Base-by-base conservation (phyloP, 768 basidiomycete genomes). In the Pleurotus salmoneostramineus region DNA sequence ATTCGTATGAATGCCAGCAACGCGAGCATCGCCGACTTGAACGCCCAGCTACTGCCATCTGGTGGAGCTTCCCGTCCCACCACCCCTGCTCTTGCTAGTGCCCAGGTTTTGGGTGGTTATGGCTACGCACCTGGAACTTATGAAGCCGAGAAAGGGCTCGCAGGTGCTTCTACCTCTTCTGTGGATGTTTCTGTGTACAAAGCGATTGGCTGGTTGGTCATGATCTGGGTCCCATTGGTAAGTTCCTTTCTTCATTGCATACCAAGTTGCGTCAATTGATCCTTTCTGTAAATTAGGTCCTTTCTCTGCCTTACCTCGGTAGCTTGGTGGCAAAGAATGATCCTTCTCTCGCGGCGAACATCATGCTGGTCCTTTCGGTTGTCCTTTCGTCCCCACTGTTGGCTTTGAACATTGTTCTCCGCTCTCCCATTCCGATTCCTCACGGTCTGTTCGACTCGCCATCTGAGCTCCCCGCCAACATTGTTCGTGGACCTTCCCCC, bases 211-310 rank as follows among this genome's bases (percentile, higher is more conserved):
- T 91, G 89, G 89, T 74, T 87, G 61, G 66, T 84, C 59, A 76
- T 77, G 40, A 84, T 90, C 61, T 88, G 86, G 84, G 66, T 87
- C 36, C 89, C 89, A 52, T 66, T 87, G 59, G 89, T 89, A 71
- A 68, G 88, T 77, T 2, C 40, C 46, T 77, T 2, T 37, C 46
- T 27, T 27, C 21, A 27, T 27, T 27, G 21, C 21, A 50, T 33
- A 48, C 27, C 55, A 14, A 32, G n/a, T 17, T 17, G 35, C 27
- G 36, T 40, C 6, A 40, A 40, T 6, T 17, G 5, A 42, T 34
- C 59, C 49, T 33, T n/a, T 48, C 46, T 17, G 57, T 46, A 31
- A 8, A 50, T 62, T 56, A 91, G 89, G 76, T 62, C 40, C 73
- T 90, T 59, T 77, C 85, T 46, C 70, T 88, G 43, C 88, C 89